Evolutionary conservation across 352 stramenopile species (phyloP), one percentile per base, ranked within the genome.

Genomic region (Peronospora destructor): DNA sequence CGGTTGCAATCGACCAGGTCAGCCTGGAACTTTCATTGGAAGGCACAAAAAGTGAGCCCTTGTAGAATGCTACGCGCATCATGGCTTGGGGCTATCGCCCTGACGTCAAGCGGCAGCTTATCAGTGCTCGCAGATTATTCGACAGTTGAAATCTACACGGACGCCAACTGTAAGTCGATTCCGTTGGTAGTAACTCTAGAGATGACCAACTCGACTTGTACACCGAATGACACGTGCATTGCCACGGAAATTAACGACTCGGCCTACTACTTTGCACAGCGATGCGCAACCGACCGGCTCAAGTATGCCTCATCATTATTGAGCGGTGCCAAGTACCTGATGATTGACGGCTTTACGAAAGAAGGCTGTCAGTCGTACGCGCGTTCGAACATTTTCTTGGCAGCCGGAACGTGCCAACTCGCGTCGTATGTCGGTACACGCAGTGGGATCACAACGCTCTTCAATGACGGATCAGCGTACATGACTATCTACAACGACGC

Each of bases 401-500:
- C 64, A 1, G 59, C 61, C 0, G 64, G 64, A 1, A 73, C 64
- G 2, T 73, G 64, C 36, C 64, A 73, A 41, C 45, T 69, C 4
- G 64, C 59, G 6, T 66, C 61, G n/a, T 70, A 70, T 19, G 36
- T 67, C 6, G 61, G 59, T 19, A 17, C 52, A 29, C 59, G 57
- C 28, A 73, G 64, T 32, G 64, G 61, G 13, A 69, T 68, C 26
- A 60, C 64, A 2, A 64, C 51, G 29, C 45, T 73, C 0, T 63
- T 69, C 36, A 63, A 64, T 16, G 64, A 69, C 17, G 64, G 64
- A 0, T 69, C 64, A 34, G 64, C 59, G 6, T 68, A 67, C 16
- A 68, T 73, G 59, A 66, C 61, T 3, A 63, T 73, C 26, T 73
- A 73, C 51, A 69, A 67, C 32, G 61, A 73, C 52, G 61, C 59